These are phyloP conservation scores for Sherardia arvensis DNA, from an alignment of 257 asterid species.

Conservation along the genomic window DNA sequence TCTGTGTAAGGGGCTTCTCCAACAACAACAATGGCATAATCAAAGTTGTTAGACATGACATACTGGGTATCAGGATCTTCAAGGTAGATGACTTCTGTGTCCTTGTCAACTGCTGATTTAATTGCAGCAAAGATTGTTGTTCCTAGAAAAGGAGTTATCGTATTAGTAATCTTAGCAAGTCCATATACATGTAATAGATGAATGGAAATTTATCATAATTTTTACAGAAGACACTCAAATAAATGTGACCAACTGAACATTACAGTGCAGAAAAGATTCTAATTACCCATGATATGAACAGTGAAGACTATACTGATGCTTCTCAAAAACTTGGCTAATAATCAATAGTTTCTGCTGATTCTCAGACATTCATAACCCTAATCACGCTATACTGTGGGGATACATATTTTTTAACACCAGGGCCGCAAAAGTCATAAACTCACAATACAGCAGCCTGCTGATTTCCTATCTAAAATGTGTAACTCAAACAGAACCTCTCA, in stretches of 20 bases:
- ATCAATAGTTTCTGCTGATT: neutral
- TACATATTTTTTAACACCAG: too few species aligned
- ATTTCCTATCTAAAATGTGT: too few species aligned
- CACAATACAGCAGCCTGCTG: too few species aligned
- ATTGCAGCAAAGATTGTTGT: slow-evolving; percentile 74
- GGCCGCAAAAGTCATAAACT: too few species aligned
- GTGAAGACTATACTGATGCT: neutral
- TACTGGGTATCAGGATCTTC: slow-evolving; percentile 54
- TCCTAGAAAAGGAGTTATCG: slow-evolving; percentile 34
- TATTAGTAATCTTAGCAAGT: neutral
- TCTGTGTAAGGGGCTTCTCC: slow-evolving; percentile 80
- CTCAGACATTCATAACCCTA: neutral
- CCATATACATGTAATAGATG: neutral
- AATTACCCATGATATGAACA: neutral
- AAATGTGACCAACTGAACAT: neutral
- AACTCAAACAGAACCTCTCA: too few species aligned
- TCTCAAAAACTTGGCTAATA: neutral
- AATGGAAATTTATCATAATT: neutral
- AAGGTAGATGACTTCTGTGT: slow-evolving; percentile 42
- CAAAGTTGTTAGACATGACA: slow-evolving; percentile 44
- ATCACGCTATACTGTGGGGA: too few species aligned
- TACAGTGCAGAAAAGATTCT: neutral
- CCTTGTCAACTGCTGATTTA: slow-evolving; percentile 47
- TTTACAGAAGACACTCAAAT: neutral
- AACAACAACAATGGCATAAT: slow-evolving; percentile 64